phyloP scores from a whole-genome alignment of 2,329 filamentous ascomycete genomes.

The Ceratocystiopsis brevicomis region DNA sequence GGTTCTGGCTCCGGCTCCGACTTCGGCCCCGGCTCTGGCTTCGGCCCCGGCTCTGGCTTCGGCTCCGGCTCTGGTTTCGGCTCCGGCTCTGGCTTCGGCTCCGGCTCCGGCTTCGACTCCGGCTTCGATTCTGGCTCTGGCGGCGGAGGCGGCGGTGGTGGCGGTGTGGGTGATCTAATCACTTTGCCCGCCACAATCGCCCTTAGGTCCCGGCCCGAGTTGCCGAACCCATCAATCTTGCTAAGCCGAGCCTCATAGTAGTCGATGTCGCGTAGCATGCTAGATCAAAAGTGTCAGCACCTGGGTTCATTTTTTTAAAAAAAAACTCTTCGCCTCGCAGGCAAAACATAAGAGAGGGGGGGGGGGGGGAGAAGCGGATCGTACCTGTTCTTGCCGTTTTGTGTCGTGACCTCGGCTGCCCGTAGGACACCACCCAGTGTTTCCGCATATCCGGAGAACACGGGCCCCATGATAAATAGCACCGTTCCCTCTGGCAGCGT shows the following conservation, averaged over 20 bases:
- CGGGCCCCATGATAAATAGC: constrained; percentile 65
- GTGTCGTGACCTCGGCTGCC: constrained; percentile 44
- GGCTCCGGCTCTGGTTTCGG: neutral
- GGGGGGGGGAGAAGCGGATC: too few relatives aligned
- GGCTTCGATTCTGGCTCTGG: neutral
- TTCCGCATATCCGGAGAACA: constrained; percentile 65
- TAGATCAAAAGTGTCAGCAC: constrained; percentile 15
- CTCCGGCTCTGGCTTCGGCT: too few relatives aligned
- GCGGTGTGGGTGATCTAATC: constrained; percentile 12
- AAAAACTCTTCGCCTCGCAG: neutral
- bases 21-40: neutral
- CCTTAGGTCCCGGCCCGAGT: constrained; percentile 50
- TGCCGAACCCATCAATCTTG: constrained; percentile 62
- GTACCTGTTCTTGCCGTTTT: constrained; percentile 53
- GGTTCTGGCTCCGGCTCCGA: too few relatives aligned
- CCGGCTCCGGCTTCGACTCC: neutral
- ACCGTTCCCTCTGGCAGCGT: constrained; percentile 63
- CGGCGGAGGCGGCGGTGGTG: constrained; percentile 4
- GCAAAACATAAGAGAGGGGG: neutral
- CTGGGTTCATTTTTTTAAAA: neutral
- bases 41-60: neutral
- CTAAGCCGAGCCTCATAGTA: constrained; percentile 51
- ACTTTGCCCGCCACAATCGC: constrained; percentile 44
- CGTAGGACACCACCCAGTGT: constrained; percentile 57
- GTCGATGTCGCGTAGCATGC: constrained; percentile 60